Conservation (phyloP, 2,329 filamentous ascomycete genomes). For the Bipolaris cookei region DNA sequence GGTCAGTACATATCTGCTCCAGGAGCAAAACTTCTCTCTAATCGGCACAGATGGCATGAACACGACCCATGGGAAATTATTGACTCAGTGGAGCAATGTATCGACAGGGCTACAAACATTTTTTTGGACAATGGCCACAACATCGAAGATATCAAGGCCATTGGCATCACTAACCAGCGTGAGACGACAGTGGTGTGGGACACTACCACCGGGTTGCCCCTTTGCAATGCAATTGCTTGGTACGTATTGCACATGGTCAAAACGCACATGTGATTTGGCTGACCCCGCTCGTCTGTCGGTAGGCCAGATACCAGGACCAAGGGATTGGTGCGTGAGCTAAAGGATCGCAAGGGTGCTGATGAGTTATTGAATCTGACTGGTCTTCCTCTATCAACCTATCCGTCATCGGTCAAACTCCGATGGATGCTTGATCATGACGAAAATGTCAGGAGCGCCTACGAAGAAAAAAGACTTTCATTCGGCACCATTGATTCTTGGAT, state of each 20-base stretch:
- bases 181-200: conserved; percentile 91
- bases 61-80: conserved; percentile 82
- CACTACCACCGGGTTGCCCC: conserved; percentile 75
- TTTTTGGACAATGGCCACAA: conserved; percentile 75
- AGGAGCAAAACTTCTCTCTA: conserved; percentile 12
- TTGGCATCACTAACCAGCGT: conserved; percentile 90
- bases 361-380: conserved; percentile 74
- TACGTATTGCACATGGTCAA: conserved; percentile 8
- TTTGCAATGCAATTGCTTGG: conserved; percentile 89
- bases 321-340: conserved; percentile 77
- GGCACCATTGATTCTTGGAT: conserved; percentile 91
- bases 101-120: conserved; percentile 73
- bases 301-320: conserved; percentile 79
- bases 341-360: conserved; percentile 70
- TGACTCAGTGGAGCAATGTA: conserved; percentile 76
- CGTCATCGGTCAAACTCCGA: conserved; percentile 81
- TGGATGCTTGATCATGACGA: conserved; percentile 80
- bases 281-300: conserved; percentile 1
- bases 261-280: conserved; percentile 1
- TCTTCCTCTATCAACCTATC: conserved; percentile 85
- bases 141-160: conserved; percentile 71
- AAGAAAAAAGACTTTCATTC: conserved; percentile 77
- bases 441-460: conserved; percentile 74
- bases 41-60: conserved; percentile 76
- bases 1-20: conserved; percentile 62